These are phyloP conservation scores for Acanthamoeba healyi DNA, from an alignment of 208 protist species.

Conservation along the genomic window DNA sequence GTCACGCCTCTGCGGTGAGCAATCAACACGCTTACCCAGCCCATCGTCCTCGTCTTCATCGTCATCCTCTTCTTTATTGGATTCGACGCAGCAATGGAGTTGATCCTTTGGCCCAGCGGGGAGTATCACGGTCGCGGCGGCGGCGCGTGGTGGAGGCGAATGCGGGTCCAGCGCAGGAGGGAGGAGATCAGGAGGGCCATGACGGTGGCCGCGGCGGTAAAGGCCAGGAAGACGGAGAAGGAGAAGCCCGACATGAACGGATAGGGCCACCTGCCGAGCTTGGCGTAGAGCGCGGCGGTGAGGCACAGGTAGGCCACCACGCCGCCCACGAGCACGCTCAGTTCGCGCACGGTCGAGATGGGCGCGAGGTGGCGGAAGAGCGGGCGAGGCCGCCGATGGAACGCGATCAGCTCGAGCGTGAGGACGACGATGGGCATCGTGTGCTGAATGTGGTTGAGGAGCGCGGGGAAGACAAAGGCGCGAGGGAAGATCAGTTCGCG, in stretches of 20 bases:
- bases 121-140: background rate
- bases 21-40: too few species aligned
- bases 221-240: background rate
- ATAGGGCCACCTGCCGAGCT: conserved; percentile 1
- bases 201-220: background rate
- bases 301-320: background rate
- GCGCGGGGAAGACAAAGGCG: background rate
- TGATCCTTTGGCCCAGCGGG: background rate
- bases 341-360: background rate
- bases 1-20: too few species aligned
- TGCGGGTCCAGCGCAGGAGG: background rate
- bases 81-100: background rate
- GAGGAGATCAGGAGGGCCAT: background rate
- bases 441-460: conserved; percentile 36
- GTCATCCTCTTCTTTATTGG: too few species aligned
- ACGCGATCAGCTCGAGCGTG: background rate
- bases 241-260: conserved; percentile 32
- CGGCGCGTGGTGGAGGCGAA: background rate
- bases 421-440: background rate
- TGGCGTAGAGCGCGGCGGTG: background rate
- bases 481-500: conserved; percentile 32
- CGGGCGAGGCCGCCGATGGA: background rate
- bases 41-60: too few species aligned
- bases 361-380: background rate
- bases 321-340: background rate